A percentile compares a stretch with the other conserved stretches of the same genome.
phyloP scores from a whole-genome alignment of 2,329 filamentous ascomycete species.

The Sporothrix brunneoviolacea region DNA sequence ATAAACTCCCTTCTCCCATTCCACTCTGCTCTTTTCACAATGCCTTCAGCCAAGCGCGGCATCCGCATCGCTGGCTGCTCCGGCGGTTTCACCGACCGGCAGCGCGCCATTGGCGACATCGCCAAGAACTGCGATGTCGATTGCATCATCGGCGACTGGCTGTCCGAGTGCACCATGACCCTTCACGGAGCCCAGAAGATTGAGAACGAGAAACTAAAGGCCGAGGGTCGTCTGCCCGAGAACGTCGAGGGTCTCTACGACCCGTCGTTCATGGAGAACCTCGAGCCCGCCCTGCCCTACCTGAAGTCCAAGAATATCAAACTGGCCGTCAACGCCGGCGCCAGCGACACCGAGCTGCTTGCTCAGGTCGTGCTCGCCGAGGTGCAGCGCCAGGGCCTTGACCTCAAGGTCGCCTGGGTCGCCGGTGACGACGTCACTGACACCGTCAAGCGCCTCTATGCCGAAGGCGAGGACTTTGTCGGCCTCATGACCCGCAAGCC shows the following conservation, averaged over 20 bases:
- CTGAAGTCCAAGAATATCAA: conserved; percentile 24
- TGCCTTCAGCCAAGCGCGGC: conserved; percentile 24
- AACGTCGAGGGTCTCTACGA: conserved; percentile 25
- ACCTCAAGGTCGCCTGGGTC: conserved; percentile 27
- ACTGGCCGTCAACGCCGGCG: conserved; percentile 28
- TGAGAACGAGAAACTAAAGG: too few species aligned
- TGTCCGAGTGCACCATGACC: conserved; percentile 29
- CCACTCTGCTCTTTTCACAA: neutral
- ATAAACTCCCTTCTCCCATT: too few species aligned
- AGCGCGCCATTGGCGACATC: conserved; percentile 34
- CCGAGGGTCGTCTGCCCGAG: too few species aligned
- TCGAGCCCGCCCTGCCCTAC: conserved; percentile 24
- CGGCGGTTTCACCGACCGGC: conserved; percentile 37
- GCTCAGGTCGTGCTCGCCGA: conserved; percentile 14
- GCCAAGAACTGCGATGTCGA: conserved; percentile 32
- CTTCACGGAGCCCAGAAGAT: conserved; percentile 25
- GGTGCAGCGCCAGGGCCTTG: conserved; percentile 19
- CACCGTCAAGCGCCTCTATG: conserved; percentile 14
- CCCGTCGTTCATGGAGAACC: conserved; percentile 27
- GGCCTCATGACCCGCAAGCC: conserved; percentile 16
- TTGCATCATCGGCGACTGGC: conserved; percentile 27
- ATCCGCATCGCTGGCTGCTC: conserved; percentile 37
- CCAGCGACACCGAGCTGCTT: conserved; percentile 23
- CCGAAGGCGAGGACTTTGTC: conserved; percentile 17
- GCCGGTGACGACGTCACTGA: conserved; percentile 26